Conservation (phyloP, 164 flowering plant genomes). For the Annona squamosa region DNA sequence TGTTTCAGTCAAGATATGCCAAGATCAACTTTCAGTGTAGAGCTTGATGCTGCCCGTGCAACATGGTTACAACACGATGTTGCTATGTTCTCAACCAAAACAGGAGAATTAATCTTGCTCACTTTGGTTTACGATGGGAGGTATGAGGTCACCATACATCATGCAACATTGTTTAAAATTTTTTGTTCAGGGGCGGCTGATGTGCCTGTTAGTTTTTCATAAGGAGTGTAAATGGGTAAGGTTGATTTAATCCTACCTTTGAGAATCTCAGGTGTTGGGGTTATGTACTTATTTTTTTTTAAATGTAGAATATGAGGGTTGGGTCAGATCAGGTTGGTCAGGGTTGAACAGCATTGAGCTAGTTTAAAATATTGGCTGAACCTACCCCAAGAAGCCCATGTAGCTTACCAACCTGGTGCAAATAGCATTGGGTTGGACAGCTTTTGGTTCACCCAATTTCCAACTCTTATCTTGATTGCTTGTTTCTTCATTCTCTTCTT, state of each 20-base stretch:
- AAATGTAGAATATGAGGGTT: too few relatives aligned
- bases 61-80: conserved; percentile 82
- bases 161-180: background rate
- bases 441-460: too few relatives aligned
- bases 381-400: too few relatives aligned
- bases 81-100: conserved; percentile 85
- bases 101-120: conserved; percentile 82
- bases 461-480: background rate
- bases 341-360: too few relatives aligned
- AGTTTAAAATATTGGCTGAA: too few relatives aligned
- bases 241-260: background rate
- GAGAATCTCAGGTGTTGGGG: background rate
- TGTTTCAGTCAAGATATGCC: conserved; percentile 79
- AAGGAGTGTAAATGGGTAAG: background rate
- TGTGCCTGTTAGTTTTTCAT: background rate
- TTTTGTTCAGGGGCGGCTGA: background rate
- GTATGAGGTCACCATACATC: conserved; percentile 27
- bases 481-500: background rate
- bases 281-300: background rate
- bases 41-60: conserved; percentile 93
- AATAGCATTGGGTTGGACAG: too few relatives aligned
- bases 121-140: conserved; percentile 87
- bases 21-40: conserved; percentile 69
- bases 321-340: too few relatives aligned
- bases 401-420: too few relatives aligned